Evolutionary conservation across 2,329 filamentous ascomycete species (phyloP), one percentile per base, ranked within the genome.

Genomic region (Colletotrichum sidae): DNA sequence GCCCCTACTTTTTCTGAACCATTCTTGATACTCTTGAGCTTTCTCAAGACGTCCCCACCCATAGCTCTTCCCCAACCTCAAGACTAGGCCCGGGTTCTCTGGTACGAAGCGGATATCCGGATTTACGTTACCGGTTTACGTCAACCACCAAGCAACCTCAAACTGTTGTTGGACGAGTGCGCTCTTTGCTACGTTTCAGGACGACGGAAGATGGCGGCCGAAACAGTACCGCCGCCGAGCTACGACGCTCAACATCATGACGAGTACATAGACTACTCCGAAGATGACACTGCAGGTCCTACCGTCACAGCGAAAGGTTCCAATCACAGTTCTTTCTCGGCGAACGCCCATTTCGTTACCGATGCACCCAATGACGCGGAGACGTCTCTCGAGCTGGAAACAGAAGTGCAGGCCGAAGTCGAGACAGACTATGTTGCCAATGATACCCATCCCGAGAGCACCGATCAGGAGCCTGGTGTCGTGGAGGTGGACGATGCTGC

Each of bases 241-340:
- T 51, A 58, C 9, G 62, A 55, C 33, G 56, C 55, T 44, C 65
- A 64, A 9, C 49, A 57, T 12, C 47, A 55, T 8, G 65, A 68
- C 6, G 66, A 68, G 35, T 65, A 61, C 37, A 62, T 68, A 10
- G 65, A 68, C 38, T 68, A 69, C 39, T 68, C 68, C 13, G 65
- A 66, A 46, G 66, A 67, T 46, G 68, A 68, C 33, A 53, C 49
- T 41, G 41, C 64, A 41, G 37, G 38, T 11, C 60, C 64, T 39
- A 39, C 49, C 34, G 51, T 51, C n/a, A 11, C 33, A 13, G 35
- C 55, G 9, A 15, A 67, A 46, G 51, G 37, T 15, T 56, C 63
- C 9, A 66, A 66, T 25, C 42, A 46, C 35, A 49, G 33, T 38
- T 63, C 47, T 38, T 57, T 57, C n/a, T 56, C 53, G 8, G 42